Conservation (phyloP, 2,329 filamentous ascomycete genomes). For the Penicillium glabrum region DNA sequence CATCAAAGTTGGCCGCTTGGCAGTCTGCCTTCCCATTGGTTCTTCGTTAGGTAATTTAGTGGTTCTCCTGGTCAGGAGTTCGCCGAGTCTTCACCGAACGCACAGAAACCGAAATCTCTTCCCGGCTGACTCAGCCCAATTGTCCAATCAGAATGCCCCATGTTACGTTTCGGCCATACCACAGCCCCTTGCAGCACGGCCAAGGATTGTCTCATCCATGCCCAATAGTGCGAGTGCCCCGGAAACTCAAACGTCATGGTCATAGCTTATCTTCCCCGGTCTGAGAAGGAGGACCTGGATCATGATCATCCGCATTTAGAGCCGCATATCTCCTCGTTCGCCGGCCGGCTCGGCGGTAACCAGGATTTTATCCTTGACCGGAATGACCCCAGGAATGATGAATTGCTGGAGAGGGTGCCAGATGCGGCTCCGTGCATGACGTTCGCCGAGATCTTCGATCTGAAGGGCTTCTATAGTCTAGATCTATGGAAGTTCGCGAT, state of each 20-base stretch:
- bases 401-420: slow-evolving; percentile 33
- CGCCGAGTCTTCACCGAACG: not conserved
- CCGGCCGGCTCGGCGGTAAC: slow-evolving; percentile 39
- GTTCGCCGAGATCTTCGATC: slow-evolving; percentile 34
- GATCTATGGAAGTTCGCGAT: slow-evolving; percentile 44
- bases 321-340: slow-evolving; percentile 27
- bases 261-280: slow-evolving; percentile 15
- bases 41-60: too few species aligned
- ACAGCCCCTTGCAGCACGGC: slow-evolving; percentile 1
- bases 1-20: not conserved
- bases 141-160: slow-evolving; percentile 1
- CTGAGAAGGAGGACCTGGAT: slow-evolving; percentile 8
- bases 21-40: too few species aligned
- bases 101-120: not conserved
- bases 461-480: slow-evolving; percentile 33
- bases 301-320: slow-evolving; percentile 12
- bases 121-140: not conserved
- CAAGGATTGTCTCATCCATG: slow-evolving; percentile 12
- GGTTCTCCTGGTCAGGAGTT: too few species aligned
- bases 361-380: slow-evolving; percentile 35
- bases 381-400: slow-evolving; percentile 28
- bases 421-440: slow-evolving; percentile 46
- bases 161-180: slow-evolving; percentile 9
- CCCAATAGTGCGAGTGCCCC: slow-evolving; percentile 3
- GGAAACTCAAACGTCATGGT: slow-evolving; percentile 15